A percentile compares a stretch with the other conserved stretches of the same genome.
Conservation (phyloP, 2,329 filamentous ascomycete species). For the Aspergillus fumigatus region DNA sequence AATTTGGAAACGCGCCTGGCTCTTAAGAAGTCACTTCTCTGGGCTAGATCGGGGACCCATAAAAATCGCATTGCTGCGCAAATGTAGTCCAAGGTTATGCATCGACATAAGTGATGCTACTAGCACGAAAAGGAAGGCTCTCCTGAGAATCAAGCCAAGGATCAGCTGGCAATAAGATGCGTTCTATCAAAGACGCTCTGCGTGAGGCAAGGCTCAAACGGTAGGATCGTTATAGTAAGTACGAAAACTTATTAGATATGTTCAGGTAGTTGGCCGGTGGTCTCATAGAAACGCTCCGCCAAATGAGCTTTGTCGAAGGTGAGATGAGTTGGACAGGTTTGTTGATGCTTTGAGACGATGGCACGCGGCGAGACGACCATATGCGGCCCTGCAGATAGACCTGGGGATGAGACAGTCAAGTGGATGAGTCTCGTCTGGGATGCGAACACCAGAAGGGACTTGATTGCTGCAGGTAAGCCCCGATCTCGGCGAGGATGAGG, state of each 20-base stretch:
- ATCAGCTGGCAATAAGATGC: not conserved
- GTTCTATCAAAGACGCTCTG: not conserved
- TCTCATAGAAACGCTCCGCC: not conserved
- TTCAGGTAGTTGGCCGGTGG: not conserved
- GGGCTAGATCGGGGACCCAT: not conserved
- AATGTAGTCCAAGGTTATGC: not conserved
- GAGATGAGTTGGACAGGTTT: not conserved
- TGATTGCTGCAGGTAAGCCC: not conserved
- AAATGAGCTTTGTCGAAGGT: not conserved
- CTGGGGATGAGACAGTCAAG: not conserved
- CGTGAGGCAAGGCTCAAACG: not conserved
- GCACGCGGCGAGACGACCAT: not conserved
- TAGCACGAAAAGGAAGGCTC: not conserved
- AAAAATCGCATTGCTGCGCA: not conserved
- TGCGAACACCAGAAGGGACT: not conserved
- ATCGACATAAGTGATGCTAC: not conserved
- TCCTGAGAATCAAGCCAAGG: not conserved
- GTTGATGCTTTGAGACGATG: not conserved
- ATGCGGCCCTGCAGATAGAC: not conserved
- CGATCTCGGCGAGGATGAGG: not conserved
- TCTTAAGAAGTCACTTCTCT: not conserved
- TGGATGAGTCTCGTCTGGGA: not conserved
- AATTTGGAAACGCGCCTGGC: not conserved
- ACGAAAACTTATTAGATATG: not conserved
- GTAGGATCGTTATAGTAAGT: not conserved